A percentile compares a stretch with the other conserved stretches of the same genome.
Evolutionary conservation across 176 grass and related monocot genomes (phyloP).

Genomic region (Bonia amplexicaulis): DNA sequence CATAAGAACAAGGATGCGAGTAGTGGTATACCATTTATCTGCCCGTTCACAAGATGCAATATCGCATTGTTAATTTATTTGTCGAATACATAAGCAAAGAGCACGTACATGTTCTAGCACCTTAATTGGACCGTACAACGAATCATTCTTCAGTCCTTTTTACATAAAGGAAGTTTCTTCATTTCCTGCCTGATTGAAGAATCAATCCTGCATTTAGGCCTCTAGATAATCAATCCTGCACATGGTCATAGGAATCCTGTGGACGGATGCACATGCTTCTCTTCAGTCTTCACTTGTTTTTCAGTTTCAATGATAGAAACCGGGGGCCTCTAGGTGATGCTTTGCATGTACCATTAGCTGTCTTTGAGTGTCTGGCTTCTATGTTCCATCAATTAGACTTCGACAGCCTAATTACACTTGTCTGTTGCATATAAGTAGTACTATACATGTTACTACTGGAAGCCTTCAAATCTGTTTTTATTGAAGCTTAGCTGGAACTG

Average conservation of each 20-base stretch:
- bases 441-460: neutral
- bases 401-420: neutral
- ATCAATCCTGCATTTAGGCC: neutral
- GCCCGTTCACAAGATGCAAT: neutral
- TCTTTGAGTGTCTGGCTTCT: neutral
- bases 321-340: neutral
- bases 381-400: neutral
- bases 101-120: neutral
- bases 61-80: neutral
- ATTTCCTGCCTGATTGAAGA: neutral
- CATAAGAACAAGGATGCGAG: neutral
- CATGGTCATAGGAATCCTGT: constrained; percentile 7
- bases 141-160: neutral
- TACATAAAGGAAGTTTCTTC: neutral
- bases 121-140: neutral
- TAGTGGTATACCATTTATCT: constrained; percentile 17
- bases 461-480: neutral
- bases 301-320: neutral
- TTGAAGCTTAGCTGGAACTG: constrained; percentile 19
- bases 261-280: neutral
- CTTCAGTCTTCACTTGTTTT: neutral
- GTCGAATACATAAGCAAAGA: neutral
- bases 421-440: neutral
- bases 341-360: constrained; percentile 6
- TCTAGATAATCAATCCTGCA: no score